phyloP scores from a whole-genome alignment of 192 early-diverging fungal genomes.

The Backusella australiensis region DNA sequence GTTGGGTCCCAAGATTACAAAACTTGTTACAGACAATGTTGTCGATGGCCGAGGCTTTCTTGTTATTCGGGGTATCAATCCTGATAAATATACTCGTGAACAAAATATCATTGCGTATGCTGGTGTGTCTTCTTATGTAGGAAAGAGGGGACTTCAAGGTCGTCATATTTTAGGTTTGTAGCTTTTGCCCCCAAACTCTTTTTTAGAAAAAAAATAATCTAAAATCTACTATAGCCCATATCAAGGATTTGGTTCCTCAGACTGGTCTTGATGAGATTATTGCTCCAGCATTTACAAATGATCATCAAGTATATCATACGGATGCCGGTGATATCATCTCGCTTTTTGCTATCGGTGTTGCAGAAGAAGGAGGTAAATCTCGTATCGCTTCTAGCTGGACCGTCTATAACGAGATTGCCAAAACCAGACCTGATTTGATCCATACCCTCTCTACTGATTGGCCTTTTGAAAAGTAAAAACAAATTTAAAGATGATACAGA shows the following conservation, averaged over 20 bases:
- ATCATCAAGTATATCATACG: conserved; percentile 30
- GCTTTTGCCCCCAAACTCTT: background rate
- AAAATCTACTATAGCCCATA: no score
- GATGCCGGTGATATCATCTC: conserved; percentile 33
- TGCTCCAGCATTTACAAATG: conserved; percentile 31
- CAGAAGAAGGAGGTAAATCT: conserved; percentile 26
- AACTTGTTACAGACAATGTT: conserved; percentile 19
- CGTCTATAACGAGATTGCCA: conserved; percentile 29
- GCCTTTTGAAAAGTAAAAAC: conserved; percentile 24
- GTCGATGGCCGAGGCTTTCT: conserved; percentile 27
- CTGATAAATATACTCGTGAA: conserved; percentile 21
- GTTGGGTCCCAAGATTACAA: conserved; percentile 18
- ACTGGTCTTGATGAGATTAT: conserved; percentile 21
- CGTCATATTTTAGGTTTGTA: conserved; percentile 19
- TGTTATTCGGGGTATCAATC: conserved; percentile 24
- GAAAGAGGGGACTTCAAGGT: conserved; percentile 24
- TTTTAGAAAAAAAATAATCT: background rate
- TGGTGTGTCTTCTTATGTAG: conserved; percentile 24
- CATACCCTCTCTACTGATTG: conserved; percentile 20
- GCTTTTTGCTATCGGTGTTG: conserved; percentile 26
- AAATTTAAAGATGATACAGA: background rate
- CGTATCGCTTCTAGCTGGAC: conserved; percentile 30
- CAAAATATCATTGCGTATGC: conserved; percentile 32
- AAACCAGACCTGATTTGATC: conserved; percentile 24
- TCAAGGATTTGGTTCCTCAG: conserved; percentile 25